Evolutionary conservation across 768 basidiomycete species (phyloP).

Genomic region (Boletus sp.): DNA sequence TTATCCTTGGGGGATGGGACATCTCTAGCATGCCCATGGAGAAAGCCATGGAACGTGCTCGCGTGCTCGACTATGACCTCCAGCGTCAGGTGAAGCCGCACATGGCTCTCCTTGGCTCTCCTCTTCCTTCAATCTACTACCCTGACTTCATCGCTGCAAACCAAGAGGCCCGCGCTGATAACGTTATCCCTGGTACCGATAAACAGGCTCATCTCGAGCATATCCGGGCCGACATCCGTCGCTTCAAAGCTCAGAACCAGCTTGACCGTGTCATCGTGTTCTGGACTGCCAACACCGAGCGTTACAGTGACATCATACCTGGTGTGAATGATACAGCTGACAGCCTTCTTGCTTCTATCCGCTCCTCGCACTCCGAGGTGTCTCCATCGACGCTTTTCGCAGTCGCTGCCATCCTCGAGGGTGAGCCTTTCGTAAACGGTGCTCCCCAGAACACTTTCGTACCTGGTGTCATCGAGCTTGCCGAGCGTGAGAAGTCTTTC

Average conservation of each 20-base stretch:
- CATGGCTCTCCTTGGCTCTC: slow-evolving; percentile 77
- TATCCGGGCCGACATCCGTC: slow-evolving; percentile 89
- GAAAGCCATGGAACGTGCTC: slow-evolving; percentile 88
- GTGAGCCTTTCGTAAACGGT: slow-evolving; percentile 93
- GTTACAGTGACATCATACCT: slow-evolving; percentile 91
- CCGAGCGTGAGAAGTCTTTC: slow-evolving; percentile 85
- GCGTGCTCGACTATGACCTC: slow-evolving; percentile 94
- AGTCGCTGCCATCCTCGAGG: slow-evolving; percentile 92
- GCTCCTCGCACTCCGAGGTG: slow-evolving; percentile 86
- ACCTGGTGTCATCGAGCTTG: slow-evolving; percentile 89
- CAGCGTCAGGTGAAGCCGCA: slow-evolving; percentile 91
- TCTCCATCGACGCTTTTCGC: slow-evolving; percentile 96
- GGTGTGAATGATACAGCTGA: slow-evolving; percentile 96
- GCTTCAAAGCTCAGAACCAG: slow-evolving; percentile 80
- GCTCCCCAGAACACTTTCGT: slow-evolving; percentile 99
- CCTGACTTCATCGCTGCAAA: slow-evolving; percentile 98
- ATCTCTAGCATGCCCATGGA: slow-evolving; percentile 86
- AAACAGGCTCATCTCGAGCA: slow-evolving; percentile 92
- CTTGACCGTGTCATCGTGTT: slow-evolving; percentile 92
- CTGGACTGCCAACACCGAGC: slow-evolving; percentile 99
- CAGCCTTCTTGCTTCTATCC: slow-evolving; percentile 79
- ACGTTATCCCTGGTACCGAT: slow-evolving; percentile 79
- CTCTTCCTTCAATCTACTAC: slow-evolving; percentile 94
- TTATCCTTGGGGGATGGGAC: slow-evolving; percentile 98
- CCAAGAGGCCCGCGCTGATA: slow-evolving; percentile 95